Base-by-base conservation (phyloP, 2,329 filamentous ascomycete genomes). In the Pestalotiopsis sp. region DNA sequence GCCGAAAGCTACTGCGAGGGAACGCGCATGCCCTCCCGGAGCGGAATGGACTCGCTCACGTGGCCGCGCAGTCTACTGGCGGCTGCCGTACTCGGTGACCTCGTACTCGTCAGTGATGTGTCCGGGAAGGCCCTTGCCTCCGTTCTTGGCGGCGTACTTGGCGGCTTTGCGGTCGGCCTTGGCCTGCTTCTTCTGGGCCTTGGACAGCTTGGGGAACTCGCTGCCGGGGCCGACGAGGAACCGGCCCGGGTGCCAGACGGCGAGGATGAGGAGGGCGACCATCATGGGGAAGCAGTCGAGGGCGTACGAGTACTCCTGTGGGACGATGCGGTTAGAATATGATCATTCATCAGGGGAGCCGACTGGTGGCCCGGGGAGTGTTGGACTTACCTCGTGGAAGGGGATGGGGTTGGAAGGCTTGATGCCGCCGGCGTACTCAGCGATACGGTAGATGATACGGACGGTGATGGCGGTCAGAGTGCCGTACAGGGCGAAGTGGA, bases 371-470 rank as follows among this genome's bases (percentile, higher is more conserved):
- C 25, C 5, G 27, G 27, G 6, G 27, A 31, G 7, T 31, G 7
- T 27, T 14, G n/a, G 39, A 3, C 61, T 64, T 3, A 74, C 81
- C 72, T 90, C 87, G 70, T 87, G 80, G 57, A 77, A 82, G 0
- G 85, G 82, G 23, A 87, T 78, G 0, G 80, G 77, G 73, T 85
- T 86, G n/a, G 77, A 71, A 5, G 75, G 72, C 56, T 77, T 76
- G 23, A 84, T 73, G 12, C 85, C 86, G 3, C 80, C 78, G 0
- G 82, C 80, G 73, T 86, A 91, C 75, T 91, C 88, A 66, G 82
- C 77, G 1, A 92, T 80, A 38, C 88, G 87, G 77, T 86, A 92
- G 71, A 89, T 84, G 75, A 91, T 90, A 41, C 89, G 86, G 71
- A 82, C 78, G 45, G 80, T 75, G 58, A 83, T 81, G 17, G 81